These are phyloP conservation scores for Paxillus involutus DNA, from an alignment of 768 basidiomycete species.

Conservation along the genomic window DNA sequence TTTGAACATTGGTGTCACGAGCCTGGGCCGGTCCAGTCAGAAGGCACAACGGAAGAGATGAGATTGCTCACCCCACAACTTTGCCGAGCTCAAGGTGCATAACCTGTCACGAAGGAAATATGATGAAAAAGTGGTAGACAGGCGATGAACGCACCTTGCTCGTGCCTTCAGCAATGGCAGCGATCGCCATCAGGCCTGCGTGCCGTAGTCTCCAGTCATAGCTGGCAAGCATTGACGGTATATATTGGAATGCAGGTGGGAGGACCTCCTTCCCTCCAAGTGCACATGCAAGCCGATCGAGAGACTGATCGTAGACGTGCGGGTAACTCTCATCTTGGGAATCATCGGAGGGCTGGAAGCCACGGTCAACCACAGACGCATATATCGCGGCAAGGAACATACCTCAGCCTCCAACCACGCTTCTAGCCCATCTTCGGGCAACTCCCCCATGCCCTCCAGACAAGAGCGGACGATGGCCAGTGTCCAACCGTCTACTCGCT, in stretches of 20 bases:
- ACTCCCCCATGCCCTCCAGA: slow-evolving; percentile 79
- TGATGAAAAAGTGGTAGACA: neutral
- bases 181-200: slow-evolving; percentile 85
- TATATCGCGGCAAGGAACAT: slow-evolving; percentile 29
- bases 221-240: slow-evolving; percentile 77
- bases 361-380: neutral
- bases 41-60: neutral
- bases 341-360: slow-evolving; percentile 59
- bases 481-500: slow-evolving; percentile 69
- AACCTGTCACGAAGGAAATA: slow-evolving; percentile 39
- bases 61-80: slow-evolving; percentile 66
- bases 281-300: slow-evolving; percentile 81
- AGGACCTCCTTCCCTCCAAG: slow-evolving; percentile 75
- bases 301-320: slow-evolving; percentile 76
- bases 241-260: slow-evolving; percentile 79
- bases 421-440: slow-evolving; percentile 59
- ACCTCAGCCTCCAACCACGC: slow-evolving; percentile 79
- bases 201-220: slow-evolving; percentile 87
- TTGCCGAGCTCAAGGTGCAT: slow-evolving; percentile 83
- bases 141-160: slow-evolving; percentile 46
- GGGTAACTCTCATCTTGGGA: slow-evolving; percentile 63
- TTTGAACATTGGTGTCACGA: slow-evolving; percentile 74
- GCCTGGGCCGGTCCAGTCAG: slow-evolving; percentile 35
- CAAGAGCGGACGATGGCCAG: slow-evolving; percentile 70
- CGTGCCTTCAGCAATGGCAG: slow-evolving; percentile 83